These are phyloP conservation scores for Lichtheimia ornata DNA, from an alignment of 371 early-diverging fungal species.

Conservation along the genomic window DNA sequence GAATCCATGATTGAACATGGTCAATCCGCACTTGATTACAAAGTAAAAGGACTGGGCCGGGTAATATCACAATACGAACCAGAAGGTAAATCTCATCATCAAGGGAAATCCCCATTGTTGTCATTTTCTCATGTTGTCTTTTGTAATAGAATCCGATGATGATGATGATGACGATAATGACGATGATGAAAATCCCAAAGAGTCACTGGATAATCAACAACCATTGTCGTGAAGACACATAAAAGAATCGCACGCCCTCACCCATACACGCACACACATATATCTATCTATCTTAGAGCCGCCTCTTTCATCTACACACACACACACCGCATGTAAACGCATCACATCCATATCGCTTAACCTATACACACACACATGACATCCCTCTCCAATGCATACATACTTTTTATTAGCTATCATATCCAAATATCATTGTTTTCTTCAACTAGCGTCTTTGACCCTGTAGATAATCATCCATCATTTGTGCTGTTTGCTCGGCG, in stretches of 20 bases:
- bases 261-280: no score
- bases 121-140: not conserved
- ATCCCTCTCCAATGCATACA: no score
- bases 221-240: not conserved
- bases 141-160: conserved; percentile 1
- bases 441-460: not conserved
- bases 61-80: conserved; percentile 32
- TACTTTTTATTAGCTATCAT: no score
- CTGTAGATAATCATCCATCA: conserved; percentile 10
- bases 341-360: conserved; percentile 3
- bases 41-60: conserved; percentile 39
- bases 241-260: no score
- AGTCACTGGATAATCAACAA: not conserved
- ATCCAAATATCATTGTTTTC: no score
- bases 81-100: not conserved
- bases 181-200: not conserved
- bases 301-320: not conserved
- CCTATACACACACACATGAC: not conserved
- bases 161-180: conserved; percentile 7
- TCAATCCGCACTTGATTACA: conserved; percentile 39
- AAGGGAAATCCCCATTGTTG: not conserved
- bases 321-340: not conserved
- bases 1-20: conserved; percentile 43
- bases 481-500: conserved; percentile 13
- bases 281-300: no score